Evolutionary conservation across 306 rosid genomes (phyloP).

Genomic region (Citrullus amarus): DNA sequence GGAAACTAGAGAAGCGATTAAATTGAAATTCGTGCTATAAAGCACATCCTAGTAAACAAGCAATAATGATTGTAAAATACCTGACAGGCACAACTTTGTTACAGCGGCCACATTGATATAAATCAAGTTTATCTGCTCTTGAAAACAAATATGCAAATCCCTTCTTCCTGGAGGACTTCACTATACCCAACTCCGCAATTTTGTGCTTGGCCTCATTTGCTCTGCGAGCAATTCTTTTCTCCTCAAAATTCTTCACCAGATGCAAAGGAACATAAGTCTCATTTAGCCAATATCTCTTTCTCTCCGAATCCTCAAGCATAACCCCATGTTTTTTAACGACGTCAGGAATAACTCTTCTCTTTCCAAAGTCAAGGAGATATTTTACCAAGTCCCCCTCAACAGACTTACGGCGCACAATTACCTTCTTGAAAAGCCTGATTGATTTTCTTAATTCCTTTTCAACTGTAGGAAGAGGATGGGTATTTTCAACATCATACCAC

Average conservation of each 20-base stretch:
- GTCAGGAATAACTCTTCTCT: constrained; percentile 80
- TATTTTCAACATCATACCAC: constrained; percentile 87
- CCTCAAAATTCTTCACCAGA: constrained; percentile 89
- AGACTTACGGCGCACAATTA: constrained; percentile 77
- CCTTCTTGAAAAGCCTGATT: constrained; percentile 77
- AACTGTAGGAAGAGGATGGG: constrained; percentile 44
- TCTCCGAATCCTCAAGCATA: constrained; percentile 53
- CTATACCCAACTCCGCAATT: constrained; percentile 29
- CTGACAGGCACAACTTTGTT: constrained; percentile 67
- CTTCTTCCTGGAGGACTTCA: constrained; percentile 23
- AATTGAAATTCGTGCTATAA: not conserved
- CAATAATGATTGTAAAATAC: constrained; percentile 23
- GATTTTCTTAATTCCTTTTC: constrained; percentile 82
- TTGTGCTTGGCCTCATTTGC: constrained; percentile 41
- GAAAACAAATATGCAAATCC: constrained; percentile 76
- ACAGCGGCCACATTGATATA: constrained; percentile 73
- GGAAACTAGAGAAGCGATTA: not conserved
- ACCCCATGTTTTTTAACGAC: constrained; percentile 54
- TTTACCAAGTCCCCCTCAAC: constrained; percentile 45
- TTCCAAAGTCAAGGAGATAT: constrained; percentile 94
- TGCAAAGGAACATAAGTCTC: constrained; percentile 71
- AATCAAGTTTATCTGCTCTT: constrained; percentile 61
- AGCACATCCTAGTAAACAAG: not conserved
- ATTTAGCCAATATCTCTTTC: constrained; percentile 85
- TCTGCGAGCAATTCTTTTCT: constrained; percentile 64